phyloP scores from a whole-genome alignment of 2,329 filamentous ascomycete species.

The Stagonosporopsis chrysanthemi region DNA sequence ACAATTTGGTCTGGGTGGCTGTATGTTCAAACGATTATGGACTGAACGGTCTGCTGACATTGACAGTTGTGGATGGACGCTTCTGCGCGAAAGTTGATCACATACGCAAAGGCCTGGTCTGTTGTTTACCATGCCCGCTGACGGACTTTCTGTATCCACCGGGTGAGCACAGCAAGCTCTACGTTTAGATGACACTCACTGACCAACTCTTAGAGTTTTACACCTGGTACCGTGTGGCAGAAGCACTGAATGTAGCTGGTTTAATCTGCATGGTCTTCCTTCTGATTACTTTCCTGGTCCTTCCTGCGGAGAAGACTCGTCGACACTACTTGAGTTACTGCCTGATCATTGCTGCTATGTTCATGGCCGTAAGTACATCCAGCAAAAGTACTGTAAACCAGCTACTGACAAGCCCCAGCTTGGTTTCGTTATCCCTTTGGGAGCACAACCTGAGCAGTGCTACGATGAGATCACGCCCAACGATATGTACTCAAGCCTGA shows the following conservation, averaged over 20 bases:
- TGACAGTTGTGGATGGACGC: constrained; percentile 61
- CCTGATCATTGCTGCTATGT: constrained; percentile 74
- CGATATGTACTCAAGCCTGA: constrained; percentile 81
- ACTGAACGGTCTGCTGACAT: constrained; percentile 40
- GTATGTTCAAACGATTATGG: constrained; percentile 58
- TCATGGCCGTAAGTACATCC: constrained; percentile 76
- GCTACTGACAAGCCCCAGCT: constrained; percentile 61
- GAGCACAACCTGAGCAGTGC: constrained; percentile 79
- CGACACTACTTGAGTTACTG: constrained; percentile 94
- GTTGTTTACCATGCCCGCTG: constrained; percentile 90
- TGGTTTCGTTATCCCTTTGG: constrained; percentile 89
- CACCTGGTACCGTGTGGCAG: constrained; percentile 70
- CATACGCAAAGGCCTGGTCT: constrained; percentile 62
- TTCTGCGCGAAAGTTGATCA: constrained; percentile 61
- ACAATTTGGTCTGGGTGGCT: constrained; percentile 70
- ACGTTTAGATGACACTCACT: constrained; percentile 17
- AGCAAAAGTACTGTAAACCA: not conserved
- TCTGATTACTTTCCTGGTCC: constrained; percentile 76
- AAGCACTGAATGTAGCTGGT: constrained; percentile 82
- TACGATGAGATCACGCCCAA: constrained; percentile 91
- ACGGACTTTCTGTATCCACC: constrained; percentile 76
- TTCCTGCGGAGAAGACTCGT: constrained; percentile 88
- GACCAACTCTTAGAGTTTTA: constrained; percentile 55
- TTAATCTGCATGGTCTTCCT: constrained; percentile 77
- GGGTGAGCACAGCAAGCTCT: constrained; percentile 51